Percentiles rank a stretch among this genome's conserved stretches.
These are phyloP conservation scores for Coemansia sp. DNA, from an alignment of 192 early-diverging fungal genomes.

Conservation along the genomic window DNA sequence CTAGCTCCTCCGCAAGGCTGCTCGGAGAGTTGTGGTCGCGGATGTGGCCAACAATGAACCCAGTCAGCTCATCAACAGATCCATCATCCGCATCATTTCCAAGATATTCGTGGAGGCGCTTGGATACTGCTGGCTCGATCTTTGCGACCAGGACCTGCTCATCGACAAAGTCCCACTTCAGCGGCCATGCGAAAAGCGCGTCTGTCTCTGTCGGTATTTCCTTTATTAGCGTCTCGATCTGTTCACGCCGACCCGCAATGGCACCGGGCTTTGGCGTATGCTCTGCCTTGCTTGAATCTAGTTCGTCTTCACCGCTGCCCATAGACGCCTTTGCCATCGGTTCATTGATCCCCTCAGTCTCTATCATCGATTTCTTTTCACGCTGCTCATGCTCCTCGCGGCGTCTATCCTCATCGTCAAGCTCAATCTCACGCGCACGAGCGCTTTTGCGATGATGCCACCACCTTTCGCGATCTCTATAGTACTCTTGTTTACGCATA, in stretches of 20 bases:
- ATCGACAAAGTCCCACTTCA: slow-evolving; percentile 35
- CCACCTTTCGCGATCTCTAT: slow-evolving; percentile 75
- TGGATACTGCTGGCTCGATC: slow-evolving; percentile 70
- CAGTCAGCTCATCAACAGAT: slow-evolving; percentile 63
- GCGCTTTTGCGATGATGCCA: slow-evolving; percentile 62
- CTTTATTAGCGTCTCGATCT: slow-evolving; percentile 16
- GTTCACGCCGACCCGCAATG: neutral
- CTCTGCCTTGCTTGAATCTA: slow-evolving; percentile 4
- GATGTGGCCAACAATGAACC: slow-evolving; percentile 78
- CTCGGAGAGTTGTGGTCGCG: slow-evolving; percentile 62
- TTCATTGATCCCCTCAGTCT: neutral
- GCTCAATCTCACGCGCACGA: slow-evolving; percentile 66
- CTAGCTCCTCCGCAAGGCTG: slow-evolving; percentile 75
- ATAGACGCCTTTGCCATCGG: slow-evolving; percentile 17
- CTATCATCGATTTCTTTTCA: slow-evolving; percentile 13
- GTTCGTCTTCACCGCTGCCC: neutral
- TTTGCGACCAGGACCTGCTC: slow-evolving; percentile 61
- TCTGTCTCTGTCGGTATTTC: slow-evolving; percentile 23
- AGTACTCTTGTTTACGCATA: slow-evolving; percentile 65
- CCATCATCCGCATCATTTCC: slow-evolving; percentile 66
- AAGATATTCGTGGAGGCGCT: slow-evolving; percentile 79
- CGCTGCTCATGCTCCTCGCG: slow-evolving; percentile 52
- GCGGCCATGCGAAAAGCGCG: slow-evolving; percentile 30
- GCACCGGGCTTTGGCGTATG: neutral
- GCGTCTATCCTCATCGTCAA: slow-evolving; percentile 66